Evolutionary conservation across 306 rosid species (phyloP).

Genomic region (Dryas octopetala): DNA sequence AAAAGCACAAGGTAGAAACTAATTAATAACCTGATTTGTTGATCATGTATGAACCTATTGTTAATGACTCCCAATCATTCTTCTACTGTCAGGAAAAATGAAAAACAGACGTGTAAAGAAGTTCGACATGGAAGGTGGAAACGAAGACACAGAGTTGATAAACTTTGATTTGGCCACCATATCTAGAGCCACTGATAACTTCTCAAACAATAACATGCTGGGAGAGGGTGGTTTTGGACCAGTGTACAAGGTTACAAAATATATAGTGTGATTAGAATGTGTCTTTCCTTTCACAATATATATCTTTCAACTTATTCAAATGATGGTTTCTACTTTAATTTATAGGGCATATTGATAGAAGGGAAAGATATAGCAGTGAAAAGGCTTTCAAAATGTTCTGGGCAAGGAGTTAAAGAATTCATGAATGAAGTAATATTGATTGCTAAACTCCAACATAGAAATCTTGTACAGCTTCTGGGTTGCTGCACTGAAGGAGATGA

Average conservation of each 20-base stretch:
- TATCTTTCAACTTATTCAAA: background rate
- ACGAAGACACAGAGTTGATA: slow-evolving; percentile 40
- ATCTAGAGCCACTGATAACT: slow-evolving; percentile 34
- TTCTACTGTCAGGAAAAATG: background rate
- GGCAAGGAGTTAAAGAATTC: slow-evolving; percentile 57
- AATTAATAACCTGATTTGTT: background rate
- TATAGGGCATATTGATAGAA: slow-evolving; percentile 42
- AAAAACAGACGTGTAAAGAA: background rate
- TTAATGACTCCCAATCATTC: background rate
- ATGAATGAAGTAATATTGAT: slow-evolving; percentile 53
- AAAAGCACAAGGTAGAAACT: background rate
- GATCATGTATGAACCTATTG: slow-evolving; percentile 5
- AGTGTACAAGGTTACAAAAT: slow-evolving; percentile 36
- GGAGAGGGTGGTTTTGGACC: slow-evolving; percentile 61
- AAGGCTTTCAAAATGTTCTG: slow-evolving; percentile 44
- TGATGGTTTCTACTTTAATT: background rate
- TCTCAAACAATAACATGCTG: slow-evolving; percentile 33
- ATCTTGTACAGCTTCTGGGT: slow-evolving; percentile 57
- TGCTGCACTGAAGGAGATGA: slow-evolving; percentile 51
- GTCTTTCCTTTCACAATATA: background rate
- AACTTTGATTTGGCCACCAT: slow-evolving; percentile 28
- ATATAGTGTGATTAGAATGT: background rate
- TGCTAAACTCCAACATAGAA: slow-evolving; percentile 61
- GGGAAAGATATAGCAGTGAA: slow-evolving; percentile 58
- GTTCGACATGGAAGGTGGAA: background rate